Evolutionary conservation across 495 filamentous ascomycete genomes (phyloP).

Genomic region (Talaromyces adpressus): DNA sequence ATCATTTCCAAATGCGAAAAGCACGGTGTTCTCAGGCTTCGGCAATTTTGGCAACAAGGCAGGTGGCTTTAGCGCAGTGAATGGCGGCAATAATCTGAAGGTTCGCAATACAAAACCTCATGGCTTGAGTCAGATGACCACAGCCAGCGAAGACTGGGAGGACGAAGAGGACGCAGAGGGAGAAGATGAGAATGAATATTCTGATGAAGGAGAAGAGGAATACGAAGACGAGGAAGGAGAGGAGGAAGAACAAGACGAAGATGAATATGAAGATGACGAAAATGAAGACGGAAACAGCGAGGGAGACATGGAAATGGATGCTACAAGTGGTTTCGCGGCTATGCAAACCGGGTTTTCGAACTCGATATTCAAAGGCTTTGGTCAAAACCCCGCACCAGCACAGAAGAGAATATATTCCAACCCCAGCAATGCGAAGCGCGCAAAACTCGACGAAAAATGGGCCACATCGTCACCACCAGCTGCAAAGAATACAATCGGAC

Average conservation of each 20-base stretch:
- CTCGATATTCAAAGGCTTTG: conserved; percentile 21
- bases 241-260: conserved; percentile 23
- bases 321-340: conserved; percentile 12
- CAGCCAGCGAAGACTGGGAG: conserved; percentile 29
- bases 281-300: conserved; percentile 34
- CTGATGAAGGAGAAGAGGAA: conserved; percentile 22
- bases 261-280: conserved; percentile 23
- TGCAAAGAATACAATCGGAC: conserved; percentile 30
- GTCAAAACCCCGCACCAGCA: conserved; percentile 11
- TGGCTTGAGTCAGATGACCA: conserved; percentile 24
- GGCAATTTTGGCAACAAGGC: conserved; percentile 27
- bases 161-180: conserved; percentile 29
- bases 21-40: conserved; percentile 8
- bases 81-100: conserved; percentile 16
- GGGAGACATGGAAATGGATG: conserved; percentile 21
- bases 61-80: conserved; percentile 26
- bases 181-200: conserved; percentile 21
- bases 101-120: conserved; percentile 15
- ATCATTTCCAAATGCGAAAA: not conserved
- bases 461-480: conserved; percentile 26
- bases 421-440: conserved; percentile 34
- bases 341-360: conserved; percentile 27
- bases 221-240: conserved; percentile 27
- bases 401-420: conserved; percentile 38
- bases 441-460: conserved; percentile 40